Conservation (phyloP, 2,329 filamentous ascomycete genomes). For the Rutstroemia sp. region DNA sequence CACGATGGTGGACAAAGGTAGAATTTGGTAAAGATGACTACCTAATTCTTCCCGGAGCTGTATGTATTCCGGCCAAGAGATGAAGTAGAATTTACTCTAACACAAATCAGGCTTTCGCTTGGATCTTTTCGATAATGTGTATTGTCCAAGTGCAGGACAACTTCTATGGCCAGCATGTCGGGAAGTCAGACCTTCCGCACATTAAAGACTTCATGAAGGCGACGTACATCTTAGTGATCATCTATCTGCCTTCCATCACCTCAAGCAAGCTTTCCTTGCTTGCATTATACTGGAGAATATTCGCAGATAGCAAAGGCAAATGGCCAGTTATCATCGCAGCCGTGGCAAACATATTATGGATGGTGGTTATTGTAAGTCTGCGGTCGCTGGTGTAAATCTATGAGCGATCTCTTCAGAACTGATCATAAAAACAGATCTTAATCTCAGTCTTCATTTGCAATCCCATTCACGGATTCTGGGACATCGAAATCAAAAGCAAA, state of each 20-base stretch:
- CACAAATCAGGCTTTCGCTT: neutral
- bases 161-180: slow-evolving; percentile 1
- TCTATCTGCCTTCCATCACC: neutral
- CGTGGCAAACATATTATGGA: neutral
- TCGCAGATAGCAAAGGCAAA: neutral
- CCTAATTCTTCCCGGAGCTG: neutral
- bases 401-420: neutral
- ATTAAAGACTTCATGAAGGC: neutral
- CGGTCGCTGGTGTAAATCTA: neutral
- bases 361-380: neutral
- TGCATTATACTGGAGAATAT: slow-evolving; percentile 2
- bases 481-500: neutral
- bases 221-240: neutral
- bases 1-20: neutral
- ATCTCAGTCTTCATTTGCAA: neutral
- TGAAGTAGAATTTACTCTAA: neutral
- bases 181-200: neutral
- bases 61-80: neutral
- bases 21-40: neutral
- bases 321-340: neutral
- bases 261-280: slow-evolving; percentile 1
- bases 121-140: neutral
- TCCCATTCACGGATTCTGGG: neutral
- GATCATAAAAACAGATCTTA: neutral
- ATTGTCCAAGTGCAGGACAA: neutral